Conservation (phyloP, 1,284 basidiomycete genomes). For the Amylostereum areolatum region DNA sequence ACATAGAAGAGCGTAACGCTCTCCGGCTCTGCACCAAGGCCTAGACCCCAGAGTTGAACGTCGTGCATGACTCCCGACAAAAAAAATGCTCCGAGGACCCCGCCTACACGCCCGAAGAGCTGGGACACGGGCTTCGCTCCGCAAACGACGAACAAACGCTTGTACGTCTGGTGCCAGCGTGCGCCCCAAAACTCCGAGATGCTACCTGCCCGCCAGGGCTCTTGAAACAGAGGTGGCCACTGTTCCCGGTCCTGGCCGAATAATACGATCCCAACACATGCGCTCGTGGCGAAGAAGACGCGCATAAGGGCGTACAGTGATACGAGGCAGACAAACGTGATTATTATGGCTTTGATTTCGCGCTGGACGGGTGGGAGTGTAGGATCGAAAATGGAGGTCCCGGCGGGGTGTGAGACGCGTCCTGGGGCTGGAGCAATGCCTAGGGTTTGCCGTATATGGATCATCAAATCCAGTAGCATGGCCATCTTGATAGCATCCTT, state of each 20-base stretch:
- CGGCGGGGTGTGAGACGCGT: slow-evolving; percentile 25
- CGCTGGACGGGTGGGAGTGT: not conserved
- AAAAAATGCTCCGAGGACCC: slow-evolving; percentile 13
- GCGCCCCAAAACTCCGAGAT: slow-evolving; percentile 43
- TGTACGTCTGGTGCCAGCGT: slow-evolving; percentile 50
- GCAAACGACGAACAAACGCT: slow-evolving; percentile 34
- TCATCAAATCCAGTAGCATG: not conserved
- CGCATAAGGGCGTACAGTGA: not conserved
- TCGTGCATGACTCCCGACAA: slow-evolving; percentile 8
- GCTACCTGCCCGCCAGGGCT: slow-evolving; percentile 39
- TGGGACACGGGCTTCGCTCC: slow-evolving; percentile 5
- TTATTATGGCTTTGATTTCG: not conserved
- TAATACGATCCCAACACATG: slow-evolving; percentile 10
- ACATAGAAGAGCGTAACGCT: slow-evolving; percentile 5
- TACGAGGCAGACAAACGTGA: not conserved
- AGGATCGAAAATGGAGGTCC: slow-evolving; percentile 7
- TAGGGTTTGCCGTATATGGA: not conserved
- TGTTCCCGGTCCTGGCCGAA: slow-evolving; percentile 32
- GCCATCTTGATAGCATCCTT: not conserved
- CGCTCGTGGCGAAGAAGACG: slow-evolving; percentile 1
- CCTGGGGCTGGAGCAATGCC: slow-evolving; percentile 11
- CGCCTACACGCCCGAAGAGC: slow-evolving; percentile 15
- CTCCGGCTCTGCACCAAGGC: slow-evolving; percentile 3
- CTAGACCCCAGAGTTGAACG: slow-evolving; percentile 5
- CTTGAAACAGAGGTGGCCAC: slow-evolving; percentile 43